Conservation (phyloP, 495 filamentous ascomycete species). For the Copromyces sp. region DNA sequence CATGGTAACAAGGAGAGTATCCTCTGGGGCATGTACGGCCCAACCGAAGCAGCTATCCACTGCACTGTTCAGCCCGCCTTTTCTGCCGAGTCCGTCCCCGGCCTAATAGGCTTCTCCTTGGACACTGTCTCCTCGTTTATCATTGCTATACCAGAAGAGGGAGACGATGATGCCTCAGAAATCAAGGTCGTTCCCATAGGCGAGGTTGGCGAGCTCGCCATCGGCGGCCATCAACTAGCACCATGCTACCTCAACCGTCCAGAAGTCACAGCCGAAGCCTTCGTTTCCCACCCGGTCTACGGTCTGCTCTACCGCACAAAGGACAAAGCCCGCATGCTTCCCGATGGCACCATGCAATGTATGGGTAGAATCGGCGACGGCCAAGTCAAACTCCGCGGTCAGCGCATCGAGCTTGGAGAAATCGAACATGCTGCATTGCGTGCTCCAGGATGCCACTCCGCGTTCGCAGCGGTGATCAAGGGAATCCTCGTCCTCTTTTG, state of each 20-base stretch:
- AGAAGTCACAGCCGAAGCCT: conserved; percentile 63
- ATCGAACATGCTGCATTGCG: conserved; percentile 59
- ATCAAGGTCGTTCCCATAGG: conserved; percentile 52
- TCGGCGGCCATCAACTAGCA: conserved; percentile 73
- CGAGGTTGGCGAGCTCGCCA: conserved; percentile 65
- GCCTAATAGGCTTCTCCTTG: conserved; percentile 62
- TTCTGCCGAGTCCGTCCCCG: conserved; percentile 33
- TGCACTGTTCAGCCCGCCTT: conserved; percentile 35
- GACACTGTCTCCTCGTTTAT: conserved; percentile 70
- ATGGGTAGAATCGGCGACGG: conserved; percentile 68
- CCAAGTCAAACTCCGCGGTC: conserved; percentile 75
- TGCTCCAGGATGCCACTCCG: conserved; percentile 40
- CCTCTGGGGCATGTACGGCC: conserved; percentile 80
- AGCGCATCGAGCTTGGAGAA: conserved; percentile 75
- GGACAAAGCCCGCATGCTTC: conserved; percentile 62
- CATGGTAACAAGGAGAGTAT: conserved; percentile 33
- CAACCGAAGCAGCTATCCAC: conserved; percentile 77
- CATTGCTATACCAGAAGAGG: conserved; percentile 27
- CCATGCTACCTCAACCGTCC: conserved; percentile 73
- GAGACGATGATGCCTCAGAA: conserved; percentile 2
- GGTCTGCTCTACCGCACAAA: conserved; percentile 73
- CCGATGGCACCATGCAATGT: conserved; percentile 65
- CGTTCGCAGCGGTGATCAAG: conserved; percentile 49
- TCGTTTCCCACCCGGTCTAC: conserved; percentile 42
- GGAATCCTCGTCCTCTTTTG: conserved; percentile 60